Evolutionary conservation across 108 stramenopile genomes (phyloP).

Genomic region (Fragilariopsis cylindrus): DNA sequence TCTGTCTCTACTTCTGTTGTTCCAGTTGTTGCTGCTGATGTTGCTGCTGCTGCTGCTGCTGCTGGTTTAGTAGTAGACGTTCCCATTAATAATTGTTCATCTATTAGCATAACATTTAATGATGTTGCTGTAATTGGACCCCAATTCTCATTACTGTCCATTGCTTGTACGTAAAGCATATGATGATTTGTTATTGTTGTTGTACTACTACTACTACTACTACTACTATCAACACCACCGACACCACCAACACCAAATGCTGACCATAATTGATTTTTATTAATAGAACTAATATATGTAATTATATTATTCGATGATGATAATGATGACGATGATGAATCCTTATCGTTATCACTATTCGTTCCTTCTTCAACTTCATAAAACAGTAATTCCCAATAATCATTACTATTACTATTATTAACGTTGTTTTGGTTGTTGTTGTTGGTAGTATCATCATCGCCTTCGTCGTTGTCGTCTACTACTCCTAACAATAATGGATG

Average conservation of each 20-base stretch:
- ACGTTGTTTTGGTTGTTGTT: too few species aligned
- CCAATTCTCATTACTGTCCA: slow-evolving; percentile 41
- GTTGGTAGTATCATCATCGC: too few species aligned
- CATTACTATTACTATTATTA: neutral
- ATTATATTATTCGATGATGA: neutral
- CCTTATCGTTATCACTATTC: neutral
- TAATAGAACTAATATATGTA: slow-evolving; percentile 3
- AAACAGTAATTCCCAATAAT: slow-evolving; percentile 17
- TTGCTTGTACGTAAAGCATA: slow-evolving; percentile 40
- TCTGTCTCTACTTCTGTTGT: too few species aligned
- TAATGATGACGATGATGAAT: too few species aligned
- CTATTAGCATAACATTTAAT: neutral
- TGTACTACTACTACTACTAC: too few species aligned
- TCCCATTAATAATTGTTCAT: neutral
- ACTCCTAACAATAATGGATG: too few species aligned
- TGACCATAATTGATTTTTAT: neutral
- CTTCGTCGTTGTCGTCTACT: too few species aligned
- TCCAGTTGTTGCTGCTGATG: too few species aligned
- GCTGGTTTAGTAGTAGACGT: neutral
- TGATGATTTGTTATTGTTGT: slow-evolving; percentile 25
- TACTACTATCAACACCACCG: too few species aligned
- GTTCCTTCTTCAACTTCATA: neutral
- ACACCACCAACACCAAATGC: slow-evolving; percentile 20
- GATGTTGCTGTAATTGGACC: slow-evolving; percentile 33
- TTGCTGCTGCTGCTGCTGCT: too few species aligned